Conservation (phyloP, 345 rosid species). For the Durio zibethinus region DNA sequence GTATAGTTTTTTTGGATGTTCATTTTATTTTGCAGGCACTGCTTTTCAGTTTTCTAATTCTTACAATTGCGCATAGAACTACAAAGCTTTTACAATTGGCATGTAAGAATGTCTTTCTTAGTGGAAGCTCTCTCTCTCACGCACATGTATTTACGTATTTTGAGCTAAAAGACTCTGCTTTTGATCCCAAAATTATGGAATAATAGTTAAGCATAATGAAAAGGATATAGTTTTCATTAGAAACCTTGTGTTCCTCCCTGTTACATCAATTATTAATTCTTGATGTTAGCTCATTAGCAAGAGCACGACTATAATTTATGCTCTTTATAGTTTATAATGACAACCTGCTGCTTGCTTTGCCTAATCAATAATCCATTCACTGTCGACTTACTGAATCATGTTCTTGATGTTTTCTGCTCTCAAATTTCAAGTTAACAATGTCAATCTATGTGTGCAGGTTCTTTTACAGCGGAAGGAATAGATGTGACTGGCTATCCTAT, state of each 20-base stretch:
- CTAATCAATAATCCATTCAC: not conserved
- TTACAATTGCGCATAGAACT: not conserved
- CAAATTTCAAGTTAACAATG: not conserved
- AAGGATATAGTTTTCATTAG: not conserved
- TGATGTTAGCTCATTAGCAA: not conserved
- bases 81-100: not conserved
- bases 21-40: not conserved
- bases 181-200: not conserved
- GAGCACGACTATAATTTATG: not conserved
- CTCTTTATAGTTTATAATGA: not conserved
- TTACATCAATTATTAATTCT: not conserved
- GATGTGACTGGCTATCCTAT: constrained; percentile 62
- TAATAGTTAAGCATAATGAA: not conserved
- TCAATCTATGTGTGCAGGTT: constrained; percentile 36
- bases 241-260: not conserved
- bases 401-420: not conserved
- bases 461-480: constrained; percentile 53
- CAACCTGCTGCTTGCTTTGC: not conserved
- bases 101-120: not conserved
- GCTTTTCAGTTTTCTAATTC: not conserved
- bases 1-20: not conserved
- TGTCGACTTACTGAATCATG: not conserved
- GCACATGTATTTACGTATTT: not conserved
- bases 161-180: not conserved
- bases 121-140: not conserved